Evolutionary conservation across 2,329 filamentous ascomycete genomes (phyloP), one percentile per base, ranked within the genome.

Genomic region (Ophiocordyceps australis): DNA sequence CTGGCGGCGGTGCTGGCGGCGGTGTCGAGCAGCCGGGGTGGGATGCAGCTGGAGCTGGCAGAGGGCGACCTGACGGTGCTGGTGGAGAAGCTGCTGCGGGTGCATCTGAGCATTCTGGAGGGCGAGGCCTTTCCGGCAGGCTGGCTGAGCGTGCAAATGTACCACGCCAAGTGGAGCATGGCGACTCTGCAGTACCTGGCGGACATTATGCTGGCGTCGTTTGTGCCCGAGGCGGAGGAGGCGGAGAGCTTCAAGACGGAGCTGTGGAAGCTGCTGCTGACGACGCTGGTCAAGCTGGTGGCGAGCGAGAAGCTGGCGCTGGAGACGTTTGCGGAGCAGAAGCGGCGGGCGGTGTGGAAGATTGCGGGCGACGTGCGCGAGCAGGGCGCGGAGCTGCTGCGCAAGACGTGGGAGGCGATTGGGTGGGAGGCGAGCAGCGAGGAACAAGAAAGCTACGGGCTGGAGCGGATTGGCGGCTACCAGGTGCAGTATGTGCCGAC

Each of bases 401-500:
- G 77, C 32, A 67, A 71, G 16, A 86, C 78, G 5, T 98, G 89
- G 89, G 81, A 93, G 43, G 79, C 83, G 12, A 91, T 98, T 33
- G 89, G 91, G 9, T 98, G 89, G 89, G 86, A 98, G 39, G 81
- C 82, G 0, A 80, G 66, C 17, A 50, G 62, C 2, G 86, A 95
- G 31, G 85, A 94, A 45, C 66, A 69, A 35, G 59, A 64, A 29
- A 67, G 75, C 15, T 95, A 85, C 41, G 77, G 77, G 1, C 55
- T 95, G 28, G 61, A 69, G 28, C 85, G 76, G 46, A 77, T 95
- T 61, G 91, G 89, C 30, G 89, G 89, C 2, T 98, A 94, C 43
- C 89, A 98, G 51, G 89, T 98, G 13, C 89, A 95, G 52, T 98
- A 95, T 47, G 89, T 98, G 17, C 89, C 91, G 5, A 74, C 78